These are phyloP conservation scores for Isochrysis galbana DNA, from an alignment of 78 protist species.

Conservation along the genomic window DNA sequence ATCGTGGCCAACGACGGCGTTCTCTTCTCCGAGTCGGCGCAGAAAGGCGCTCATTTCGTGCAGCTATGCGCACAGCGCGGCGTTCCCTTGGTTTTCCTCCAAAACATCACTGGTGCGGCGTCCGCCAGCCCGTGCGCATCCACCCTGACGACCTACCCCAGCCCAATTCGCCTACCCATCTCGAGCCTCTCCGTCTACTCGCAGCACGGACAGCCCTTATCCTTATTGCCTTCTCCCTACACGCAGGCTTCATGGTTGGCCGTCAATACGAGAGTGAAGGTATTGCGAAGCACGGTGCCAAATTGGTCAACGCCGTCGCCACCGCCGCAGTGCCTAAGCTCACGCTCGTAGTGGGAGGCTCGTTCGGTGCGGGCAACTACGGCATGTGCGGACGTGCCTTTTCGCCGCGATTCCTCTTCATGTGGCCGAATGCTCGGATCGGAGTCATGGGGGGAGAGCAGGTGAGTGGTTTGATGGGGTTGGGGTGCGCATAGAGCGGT, in stretches of 20 bases:
- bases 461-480: conserved; percentile 84
- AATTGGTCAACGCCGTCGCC: conserved; percentile 95
- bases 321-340: conserved; percentile 94
- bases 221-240: neutral
- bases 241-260: conserved; percentile 94
- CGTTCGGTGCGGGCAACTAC: conserved; percentile 97
- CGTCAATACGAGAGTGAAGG: conserved; percentile 24
- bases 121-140: too few relatives aligned
- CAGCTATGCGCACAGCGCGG: conserved; percentile 84
- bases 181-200: too few relatives aligned
- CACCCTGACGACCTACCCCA: too few relatives aligned
- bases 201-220: too few relatives aligned
- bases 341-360: conserved; percentile 93
- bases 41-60: conserved; percentile 93
- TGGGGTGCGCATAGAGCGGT: too few relatives aligned
- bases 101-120: neutral
- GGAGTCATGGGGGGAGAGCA: conserved; percentile 98
- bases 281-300: conserved; percentile 92
- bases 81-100: conserved; percentile 90
- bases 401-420: conserved; percentile 86
- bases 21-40: conserved; percentile 73
- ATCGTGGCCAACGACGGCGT: conserved; percentile 96
- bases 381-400: conserved; percentile 96
- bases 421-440: conserved; percentile 96
- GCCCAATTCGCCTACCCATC: too few relatives aligned